Percentiles rank a stretch among this genome's conserved stretches.
These are phyloP conservation scores for Heterobasidion irregulare DNA, from an alignment of 1,284 basidiomycete genomes.

Conservation along the genomic window DNA sequence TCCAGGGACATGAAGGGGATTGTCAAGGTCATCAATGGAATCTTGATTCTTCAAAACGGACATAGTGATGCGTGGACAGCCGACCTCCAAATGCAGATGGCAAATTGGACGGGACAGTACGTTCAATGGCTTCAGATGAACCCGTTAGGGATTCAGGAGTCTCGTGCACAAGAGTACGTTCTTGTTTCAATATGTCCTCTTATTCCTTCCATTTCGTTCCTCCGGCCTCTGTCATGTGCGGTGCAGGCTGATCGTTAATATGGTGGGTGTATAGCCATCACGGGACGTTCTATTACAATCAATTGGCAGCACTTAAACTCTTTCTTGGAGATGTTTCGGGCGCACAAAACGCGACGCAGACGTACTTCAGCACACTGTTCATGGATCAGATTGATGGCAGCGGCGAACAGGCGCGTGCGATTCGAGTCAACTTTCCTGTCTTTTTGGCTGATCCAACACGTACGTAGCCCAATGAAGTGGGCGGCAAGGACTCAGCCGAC, in stretches of 20 bases:
- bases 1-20: constrained; percentile 45
- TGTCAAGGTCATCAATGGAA: constrained; percentile 50
- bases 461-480: too few species aligned
- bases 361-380: constrained; percentile 41
- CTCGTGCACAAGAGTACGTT: constrained; percentile 44
- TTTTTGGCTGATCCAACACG: too few species aligned
- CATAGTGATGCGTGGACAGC: constrained; percentile 48
- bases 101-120: constrained; percentile 41
- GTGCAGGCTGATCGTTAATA: too few species aligned
- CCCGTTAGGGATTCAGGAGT: constrained; percentile 38
- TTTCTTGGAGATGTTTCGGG: constrained; percentile 24
- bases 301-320: constrained; percentile 30
- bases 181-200: not conserved
- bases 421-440: too few species aligned
- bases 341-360: constrained; percentile 23
- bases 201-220: too few species aligned
- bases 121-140: constrained; percentile 49
- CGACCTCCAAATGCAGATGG: constrained; percentile 40
- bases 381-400: not conserved
- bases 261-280: not conserved
- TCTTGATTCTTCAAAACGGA: constrained; percentile 44
- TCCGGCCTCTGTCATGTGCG: too few species aligned
- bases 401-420: not conserved
- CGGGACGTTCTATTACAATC: constrained; percentile 17
- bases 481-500: not conserved